Conservation (phyloP, 139 green algal species). For the Chlamydomonas schloesseri region DNA sequence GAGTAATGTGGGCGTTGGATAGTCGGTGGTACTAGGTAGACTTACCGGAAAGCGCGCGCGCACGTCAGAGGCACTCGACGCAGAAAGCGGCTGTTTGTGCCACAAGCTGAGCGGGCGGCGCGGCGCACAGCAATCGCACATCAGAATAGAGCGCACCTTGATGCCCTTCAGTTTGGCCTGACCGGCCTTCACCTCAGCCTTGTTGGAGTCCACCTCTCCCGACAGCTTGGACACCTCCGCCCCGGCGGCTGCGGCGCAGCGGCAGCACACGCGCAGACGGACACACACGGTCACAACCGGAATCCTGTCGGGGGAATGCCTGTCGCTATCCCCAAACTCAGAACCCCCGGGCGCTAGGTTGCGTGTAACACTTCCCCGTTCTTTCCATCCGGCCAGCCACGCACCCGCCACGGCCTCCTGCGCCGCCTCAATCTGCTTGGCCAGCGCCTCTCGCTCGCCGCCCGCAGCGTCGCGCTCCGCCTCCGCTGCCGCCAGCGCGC, state of each 20-base stretch:
- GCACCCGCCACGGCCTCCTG: constrained; percentile 59
- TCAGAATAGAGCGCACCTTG: constrained; percentile 24
- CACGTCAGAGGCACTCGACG: no score
- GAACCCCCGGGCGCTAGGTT: no score
- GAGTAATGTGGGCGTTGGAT: constrained; percentile 33
- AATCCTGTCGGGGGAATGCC: no score
- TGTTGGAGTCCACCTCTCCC: neutral
- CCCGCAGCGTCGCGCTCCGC: constrained; percentile 75
- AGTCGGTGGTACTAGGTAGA: no score
- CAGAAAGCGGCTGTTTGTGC: no score
- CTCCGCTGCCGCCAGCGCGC: constrained; percentile 45
- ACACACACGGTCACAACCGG: no score
- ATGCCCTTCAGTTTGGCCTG: constrained; percentile 5
- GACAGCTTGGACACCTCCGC: constrained; percentile 32
- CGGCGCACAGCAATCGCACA: no score
- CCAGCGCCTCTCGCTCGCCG: constrained; percentile 68
- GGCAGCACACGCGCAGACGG: no score
- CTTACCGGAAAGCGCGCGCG: no score
- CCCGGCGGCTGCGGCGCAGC: constrained; percentile 10
- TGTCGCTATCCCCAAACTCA: neutral
- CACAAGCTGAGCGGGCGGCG: no score
- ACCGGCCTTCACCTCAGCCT: neutral
- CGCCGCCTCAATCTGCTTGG: constrained; percentile 68
- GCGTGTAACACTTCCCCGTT: no score
- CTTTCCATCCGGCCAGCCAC: neutral